Evolutionary conservation across 805 yeast genomes (phyloP), one percentile per base, ranked within the genome.

Genomic region (Spencermartinsiella europaea): DNA sequence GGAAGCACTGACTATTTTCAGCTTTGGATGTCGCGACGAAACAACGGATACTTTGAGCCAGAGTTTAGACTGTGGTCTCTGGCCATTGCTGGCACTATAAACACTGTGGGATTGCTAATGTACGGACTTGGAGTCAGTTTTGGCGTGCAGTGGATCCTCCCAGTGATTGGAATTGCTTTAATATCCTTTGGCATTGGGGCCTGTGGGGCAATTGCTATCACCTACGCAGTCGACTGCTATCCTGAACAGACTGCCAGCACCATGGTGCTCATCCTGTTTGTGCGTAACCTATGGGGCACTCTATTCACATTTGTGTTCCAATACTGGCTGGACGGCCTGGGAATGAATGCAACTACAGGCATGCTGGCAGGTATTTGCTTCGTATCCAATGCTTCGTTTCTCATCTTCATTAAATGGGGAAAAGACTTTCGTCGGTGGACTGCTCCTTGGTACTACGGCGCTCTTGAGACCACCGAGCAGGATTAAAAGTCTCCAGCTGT

Each of bases 41-140:
- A 53, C 27, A 45, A 45, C n/a, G 56, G 56, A 7, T 15, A 45
- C 5, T 39, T 43, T 12, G 56, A 52, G 28, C 54, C 55, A 5
- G 56, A 52, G 31, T 42, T 48, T 25, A 17, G 56, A 20, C 46
- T 52, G 17, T 52, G 43, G 35, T 45, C 50, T n/a, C 34, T 48
- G 36, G n/a, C 34, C 10, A 28, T 42, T 7, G 50, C 52, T 14
- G 39, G 41, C 2, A 19, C 44, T 1, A 44, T 52, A 12, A 31
- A 44, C 2, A 43, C 53, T 2, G 27, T 34, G 5, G 56, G 56
- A n/a, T 38, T 52, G 19, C 43, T 50, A 22, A 45, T 52, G 45
- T 52, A 48, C 28, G 56, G 56, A 1, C 38, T 52, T 15, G 53
- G 55, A 25, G 48, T 51, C 25, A 46, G 45, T 7, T 36, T 41